Base-by-base conservation (phyloP, 2,329 filamentous ascomycete species). In the Sarocladium oryzae region DNA sequence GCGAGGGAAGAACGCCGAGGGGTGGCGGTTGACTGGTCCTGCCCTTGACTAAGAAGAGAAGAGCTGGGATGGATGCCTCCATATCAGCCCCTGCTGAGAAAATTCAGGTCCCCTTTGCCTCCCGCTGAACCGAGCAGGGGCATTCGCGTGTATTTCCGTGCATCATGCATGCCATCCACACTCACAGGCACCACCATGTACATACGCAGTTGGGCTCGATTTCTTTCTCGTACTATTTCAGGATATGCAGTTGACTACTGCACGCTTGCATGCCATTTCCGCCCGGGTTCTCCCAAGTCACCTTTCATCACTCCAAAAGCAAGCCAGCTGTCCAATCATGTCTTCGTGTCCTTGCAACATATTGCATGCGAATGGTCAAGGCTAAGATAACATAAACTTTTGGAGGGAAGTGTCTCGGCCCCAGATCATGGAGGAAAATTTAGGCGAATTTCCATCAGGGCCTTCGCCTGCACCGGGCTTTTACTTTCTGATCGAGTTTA, bases 211-310 rank as follows among this genome's bases (percentile, higher is more conserved):
- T 20, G 15, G 6, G 16, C 16, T 8, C 15, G 33, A 15, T 6
- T 36, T 36, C 5, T 8, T 36, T 36, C 8, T 5, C 5, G 7
- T 36, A 36, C 33, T 36, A n/a, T 36, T 15, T 5, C 33, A n/a
- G n/a, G 11, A 36, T 28, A 45, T 45, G 40, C 40, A 45, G 40
- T 24, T 45, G 16, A 21, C 40, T 28, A 7, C 40, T 45, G 40
- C 40, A 45, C 21, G 4, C 40, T n/a, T 9, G 24, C 40, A 28
- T 26, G 21, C 15, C 40, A 45, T 45, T 45, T 21, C 40, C n/a
- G n/a, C n/a, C n/a, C n/a, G n/a, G 40, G 10, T 21, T 45, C 40
- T 26, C 24, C 37, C 40, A 45, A 45, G 40, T 10, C 40, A 18
- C 40, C n/a, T n/a, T n/a, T n/a, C n/a, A n/a, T n/a, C n/a, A n/a